These are phyloP conservation scores for Acacia acuminata DNA, from an alignment of 306 rosid species.

Conservation along the genomic window DNA sequence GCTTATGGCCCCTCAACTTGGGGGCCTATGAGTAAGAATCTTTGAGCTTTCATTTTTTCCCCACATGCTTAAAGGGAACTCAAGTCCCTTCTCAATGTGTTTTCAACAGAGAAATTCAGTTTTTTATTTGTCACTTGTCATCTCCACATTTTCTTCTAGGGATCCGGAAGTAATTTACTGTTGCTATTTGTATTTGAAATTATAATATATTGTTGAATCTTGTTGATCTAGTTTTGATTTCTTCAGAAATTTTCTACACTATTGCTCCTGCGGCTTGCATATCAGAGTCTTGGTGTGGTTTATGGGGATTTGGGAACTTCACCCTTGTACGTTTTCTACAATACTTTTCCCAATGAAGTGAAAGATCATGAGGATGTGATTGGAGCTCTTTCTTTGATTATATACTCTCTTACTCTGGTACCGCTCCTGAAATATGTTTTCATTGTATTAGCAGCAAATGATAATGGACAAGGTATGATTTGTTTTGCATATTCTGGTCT, in stretches of 20 bases:
- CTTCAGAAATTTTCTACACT: conserved; percentile 79
- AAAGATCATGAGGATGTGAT: conserved; percentile 78
- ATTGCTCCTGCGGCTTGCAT: conserved; percentile 89
- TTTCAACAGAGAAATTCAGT: conserved; percentile 16
- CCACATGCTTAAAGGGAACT: conserved; percentile 11
- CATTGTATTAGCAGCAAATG: conserved; percentile 88
- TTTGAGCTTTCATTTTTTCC: neutral
- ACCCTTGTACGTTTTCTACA: conserved; percentile 93
- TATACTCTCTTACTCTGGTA: conserved; percentile 92
- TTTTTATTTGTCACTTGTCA: neutral
- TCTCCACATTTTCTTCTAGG: neutral
- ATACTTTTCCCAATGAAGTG: conserved; percentile 78
- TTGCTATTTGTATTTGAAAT: conserved; percentile 18
- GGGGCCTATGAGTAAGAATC: neutral
- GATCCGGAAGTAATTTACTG: conserved; percentile 7
- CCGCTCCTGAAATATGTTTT: conserved; percentile 93
- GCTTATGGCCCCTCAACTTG: neutral
- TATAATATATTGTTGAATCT: neutral
- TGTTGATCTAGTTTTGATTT: conserved; percentile 42
- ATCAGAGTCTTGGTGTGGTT: conserved; percentile 97
- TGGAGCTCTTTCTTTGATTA: conserved; percentile 95
- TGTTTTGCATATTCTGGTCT: conserved; percentile 26
- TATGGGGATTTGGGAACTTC: conserved; percentile 99
- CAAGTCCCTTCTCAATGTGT: conserved; percentile 16
- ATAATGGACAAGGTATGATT: conserved; percentile 96